phyloP scores from a whole-genome alignment of 1,284 basidiomycete species.

The Cryptococcus wingfieldii region DNA sequence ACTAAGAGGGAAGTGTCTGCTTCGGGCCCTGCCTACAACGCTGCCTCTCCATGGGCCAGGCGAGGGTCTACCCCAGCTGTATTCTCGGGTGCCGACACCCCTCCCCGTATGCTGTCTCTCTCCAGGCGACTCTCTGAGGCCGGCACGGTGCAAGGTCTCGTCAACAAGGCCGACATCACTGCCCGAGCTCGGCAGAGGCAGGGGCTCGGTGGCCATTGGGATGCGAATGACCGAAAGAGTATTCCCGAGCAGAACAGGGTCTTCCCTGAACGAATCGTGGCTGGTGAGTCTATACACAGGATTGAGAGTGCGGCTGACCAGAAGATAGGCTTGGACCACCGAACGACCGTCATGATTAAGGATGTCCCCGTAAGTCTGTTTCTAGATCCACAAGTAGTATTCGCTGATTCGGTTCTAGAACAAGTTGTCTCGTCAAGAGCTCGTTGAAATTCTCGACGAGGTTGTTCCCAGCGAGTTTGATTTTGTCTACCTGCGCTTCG shows the following conservation, averaged over 20 bases:
- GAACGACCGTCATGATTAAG: constrained; percentile 49
- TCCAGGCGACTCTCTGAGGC: constrained; percentile 19
- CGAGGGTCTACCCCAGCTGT: background rate
- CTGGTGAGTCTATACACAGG: constrained; percentile 22
- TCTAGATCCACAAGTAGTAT: background rate
- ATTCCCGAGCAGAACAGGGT: constrained; percentile 39
- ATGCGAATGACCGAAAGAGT: constrained; percentile 22
- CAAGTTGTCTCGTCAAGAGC: constrained; percentile 46
- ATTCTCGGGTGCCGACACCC: background rate
- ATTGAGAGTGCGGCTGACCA: constrained; percentile 4
- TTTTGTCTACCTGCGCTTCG: constrained; percentile 49
- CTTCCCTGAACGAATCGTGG: constrained; percentile 33
- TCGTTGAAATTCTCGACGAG: constrained; percentile 42
- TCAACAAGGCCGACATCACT: constrained; percentile 27
- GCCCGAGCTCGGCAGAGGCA: constrained; percentile 25
- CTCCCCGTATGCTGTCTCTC: constrained; percentile 11
- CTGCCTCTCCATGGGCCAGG: background rate
- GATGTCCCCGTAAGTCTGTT: constrained; percentile 42
- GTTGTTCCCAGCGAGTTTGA: constrained; percentile 45
- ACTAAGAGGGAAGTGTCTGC: background rate
- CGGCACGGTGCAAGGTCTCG: constrained; percentile 23
- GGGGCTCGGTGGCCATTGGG: constrained; percentile 19
- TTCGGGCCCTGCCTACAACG: background rate
- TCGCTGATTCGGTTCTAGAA: constrained; percentile 25
- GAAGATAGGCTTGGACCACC: constrained; percentile 31